Conservation (phyloP, 768 basidiomycete species). For the Crepidotus variabilis region DNA sequence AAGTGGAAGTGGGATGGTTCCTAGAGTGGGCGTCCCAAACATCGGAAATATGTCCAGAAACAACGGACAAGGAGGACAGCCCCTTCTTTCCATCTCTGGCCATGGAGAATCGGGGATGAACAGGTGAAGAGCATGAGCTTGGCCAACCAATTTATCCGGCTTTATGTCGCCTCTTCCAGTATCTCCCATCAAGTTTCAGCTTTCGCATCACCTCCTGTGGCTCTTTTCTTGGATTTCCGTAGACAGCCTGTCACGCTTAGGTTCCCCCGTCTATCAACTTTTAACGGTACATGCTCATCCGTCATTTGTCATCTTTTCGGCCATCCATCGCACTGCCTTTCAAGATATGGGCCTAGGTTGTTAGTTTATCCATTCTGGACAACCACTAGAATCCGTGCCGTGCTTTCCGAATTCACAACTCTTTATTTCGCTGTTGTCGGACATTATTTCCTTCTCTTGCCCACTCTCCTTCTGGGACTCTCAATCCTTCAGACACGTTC, state of each 20-base stretch:
- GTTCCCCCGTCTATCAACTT: too few relatives aligned
- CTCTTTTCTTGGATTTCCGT: background rate
- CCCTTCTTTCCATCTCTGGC: slow-evolving; percentile 1
- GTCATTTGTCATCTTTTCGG: too few relatives aligned
- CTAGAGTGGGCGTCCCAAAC: slow-evolving; percentile 31
- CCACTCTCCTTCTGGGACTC: background rate
- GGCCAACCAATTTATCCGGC: background rate
- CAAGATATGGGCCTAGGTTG: too few relatives aligned
- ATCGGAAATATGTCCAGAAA: slow-evolving; percentile 32
- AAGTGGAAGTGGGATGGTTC: slow-evolving; percentile 47
- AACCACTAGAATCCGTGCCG: too few relatives aligned
- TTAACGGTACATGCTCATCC: too few relatives aligned
- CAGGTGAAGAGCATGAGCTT: background rate
- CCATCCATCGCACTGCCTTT: too few relatives aligned
- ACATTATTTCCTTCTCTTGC: background rate
- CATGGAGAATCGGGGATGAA: background rate
- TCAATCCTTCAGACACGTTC: background rate
- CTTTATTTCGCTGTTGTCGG: too few relatives aligned
- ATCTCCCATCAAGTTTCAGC: background rate
- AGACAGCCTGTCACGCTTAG: background rate
- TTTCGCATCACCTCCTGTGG: background rate
- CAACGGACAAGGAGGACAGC: slow-evolving; percentile 2
- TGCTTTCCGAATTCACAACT: too few relatives aligned
- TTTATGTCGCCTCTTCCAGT: background rate
- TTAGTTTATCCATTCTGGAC: too few relatives aligned